Percentiles rank a stretch among this genome's conserved stretches.
phyloP scores from a whole-genome alignment of 2,329 filamentous ascomycete species.

The Pseudogymnoascus sp. region DNA sequence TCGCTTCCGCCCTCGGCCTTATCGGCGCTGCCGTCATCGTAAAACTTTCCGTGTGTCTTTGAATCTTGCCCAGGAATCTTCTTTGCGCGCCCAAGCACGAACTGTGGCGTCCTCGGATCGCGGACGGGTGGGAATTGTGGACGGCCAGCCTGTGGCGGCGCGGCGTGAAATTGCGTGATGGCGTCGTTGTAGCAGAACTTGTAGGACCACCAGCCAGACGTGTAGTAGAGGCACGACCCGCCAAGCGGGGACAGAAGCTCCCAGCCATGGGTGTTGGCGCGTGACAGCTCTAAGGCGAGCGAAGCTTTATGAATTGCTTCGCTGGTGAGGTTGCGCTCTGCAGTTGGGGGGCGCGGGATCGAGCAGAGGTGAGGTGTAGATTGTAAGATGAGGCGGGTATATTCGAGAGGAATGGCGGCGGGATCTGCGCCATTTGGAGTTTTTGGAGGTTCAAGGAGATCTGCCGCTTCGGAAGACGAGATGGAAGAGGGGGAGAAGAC shows the following conservation, averaged over 20 bases:
- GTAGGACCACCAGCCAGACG: conserved; percentile 70
- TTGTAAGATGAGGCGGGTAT: background rate
- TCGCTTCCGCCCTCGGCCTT: conserved; percentile 9
- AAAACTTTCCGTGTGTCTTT: conserved; percentile 13
- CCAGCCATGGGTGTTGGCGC: conserved; percentile 58
- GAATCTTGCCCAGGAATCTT: conserved; percentile 20
- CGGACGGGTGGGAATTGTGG: conserved; percentile 57
- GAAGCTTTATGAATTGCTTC: conserved; percentile 45
- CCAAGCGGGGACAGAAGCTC: conserved; percentile 61
- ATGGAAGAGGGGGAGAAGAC: conserved; percentile 53
- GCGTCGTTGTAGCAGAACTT: conserved; percentile 62
- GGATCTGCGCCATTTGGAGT: conserved; percentile 6
- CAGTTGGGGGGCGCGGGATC: conserved; percentile 48
- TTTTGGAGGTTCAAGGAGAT: conserved; percentile 23
- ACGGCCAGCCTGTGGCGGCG: conserved; percentile 52
- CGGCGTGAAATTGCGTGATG: conserved; percentile 64
- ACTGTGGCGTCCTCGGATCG: conserved; percentile 55
- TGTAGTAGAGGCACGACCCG: conserved; percentile 61
- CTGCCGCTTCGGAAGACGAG: conserved; percentile 47
- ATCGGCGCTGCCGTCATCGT: conserved; percentile 25
- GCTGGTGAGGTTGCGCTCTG: conserved; percentile 39
- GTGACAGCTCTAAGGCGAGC: conserved; percentile 57
- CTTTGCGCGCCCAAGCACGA: conserved; percentile 52
- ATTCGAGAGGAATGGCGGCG: background rate
- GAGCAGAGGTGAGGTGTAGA: conserved; percentile 45